These are phyloP conservation scores for Botryotinia convoluta DNA, from an alignment of 2,329 filamentous ascomycete genomes.

Conservation along the genomic window DNA sequence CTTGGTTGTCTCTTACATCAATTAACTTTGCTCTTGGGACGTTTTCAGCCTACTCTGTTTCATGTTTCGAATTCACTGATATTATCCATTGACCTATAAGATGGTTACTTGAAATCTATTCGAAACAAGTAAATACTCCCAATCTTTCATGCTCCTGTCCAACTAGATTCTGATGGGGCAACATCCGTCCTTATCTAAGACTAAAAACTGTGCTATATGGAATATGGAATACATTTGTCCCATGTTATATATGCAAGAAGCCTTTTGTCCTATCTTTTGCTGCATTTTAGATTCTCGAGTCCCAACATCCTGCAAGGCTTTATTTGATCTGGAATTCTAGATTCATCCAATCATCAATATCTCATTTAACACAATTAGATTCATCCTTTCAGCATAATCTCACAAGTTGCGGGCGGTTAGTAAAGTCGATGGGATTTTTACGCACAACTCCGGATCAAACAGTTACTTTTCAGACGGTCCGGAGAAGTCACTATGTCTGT, in stretches of 20 bases:
- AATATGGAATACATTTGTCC: not conserved
- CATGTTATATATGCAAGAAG: conserved; percentile 3
- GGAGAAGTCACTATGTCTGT: not conserved
- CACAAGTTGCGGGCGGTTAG: not conserved
- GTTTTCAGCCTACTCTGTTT: not conserved
- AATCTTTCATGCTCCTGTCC: not conserved
- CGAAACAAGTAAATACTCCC: not conserved
- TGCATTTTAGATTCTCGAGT: conserved; percentile 6
- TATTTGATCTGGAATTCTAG: not conserved
- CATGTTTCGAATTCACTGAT: not conserved
- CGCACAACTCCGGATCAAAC: not conserved
- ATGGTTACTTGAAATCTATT: not conserved
- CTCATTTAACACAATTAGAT: not conserved
- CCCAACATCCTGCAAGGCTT: not conserved
- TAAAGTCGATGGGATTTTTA: not conserved
- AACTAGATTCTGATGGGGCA: not conserved
- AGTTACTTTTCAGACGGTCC: not conserved
- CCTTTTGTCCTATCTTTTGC: not conserved
- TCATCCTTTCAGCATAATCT: not conserved
- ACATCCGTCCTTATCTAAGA: not conserved
- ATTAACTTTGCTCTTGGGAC: not conserved
- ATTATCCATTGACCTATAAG: not conserved
- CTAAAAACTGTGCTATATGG: not conserved
- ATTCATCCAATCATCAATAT: not conserved
- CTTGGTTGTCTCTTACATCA: not conserved